Conservation (phyloP, 768 basidiomycete species). For the Tulasnella sp. region DNA sequence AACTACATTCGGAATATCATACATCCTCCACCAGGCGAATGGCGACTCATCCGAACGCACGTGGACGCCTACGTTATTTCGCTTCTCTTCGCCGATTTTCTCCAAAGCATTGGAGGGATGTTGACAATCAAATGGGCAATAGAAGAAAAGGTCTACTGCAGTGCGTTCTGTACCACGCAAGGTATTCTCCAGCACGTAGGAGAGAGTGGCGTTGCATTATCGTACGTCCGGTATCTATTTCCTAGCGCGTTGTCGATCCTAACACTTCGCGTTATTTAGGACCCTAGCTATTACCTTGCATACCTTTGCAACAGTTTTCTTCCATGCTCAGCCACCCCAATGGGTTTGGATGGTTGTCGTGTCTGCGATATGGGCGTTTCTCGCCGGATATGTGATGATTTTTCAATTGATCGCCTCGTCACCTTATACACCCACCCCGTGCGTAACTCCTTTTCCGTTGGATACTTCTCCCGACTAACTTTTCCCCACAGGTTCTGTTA, state of each 20-base stretch:
- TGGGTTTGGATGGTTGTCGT: slow-evolving; percentile 11
- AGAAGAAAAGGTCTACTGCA: slow-evolving; percentile 8
- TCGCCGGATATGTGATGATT: background rate
- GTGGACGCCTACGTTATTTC: slow-evolving; percentile 10
- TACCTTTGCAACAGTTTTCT: slow-evolving; percentile 11
- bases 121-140: slow-evolving; percentile 4
- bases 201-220: slow-evolving; percentile 9
- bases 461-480: background rate
- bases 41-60: slow-evolving; percentile 14
- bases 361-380: slow-evolving; percentile 13
- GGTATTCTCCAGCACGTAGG: slow-evolving; percentile 11
- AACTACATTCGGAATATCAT: slow-evolving; percentile 11
- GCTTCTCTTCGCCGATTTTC: slow-evolving; percentile 1
- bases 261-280: background rate
- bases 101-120: slow-evolving; percentile 1
- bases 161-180: slow-evolving; percentile 5
- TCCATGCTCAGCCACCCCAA: background rate
- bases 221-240: background rate
- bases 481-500: background rate
- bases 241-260: background rate
- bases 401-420: background rate
- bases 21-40: slow-evolving; percentile 6
- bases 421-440: slow-evolving; percentile 9
- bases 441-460: background rate
- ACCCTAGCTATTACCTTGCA: slow-evolving; percentile 16